Conservation (phyloP, 2,329 filamentous ascomycete genomes). For the Mycogone perniciosa region DNA sequence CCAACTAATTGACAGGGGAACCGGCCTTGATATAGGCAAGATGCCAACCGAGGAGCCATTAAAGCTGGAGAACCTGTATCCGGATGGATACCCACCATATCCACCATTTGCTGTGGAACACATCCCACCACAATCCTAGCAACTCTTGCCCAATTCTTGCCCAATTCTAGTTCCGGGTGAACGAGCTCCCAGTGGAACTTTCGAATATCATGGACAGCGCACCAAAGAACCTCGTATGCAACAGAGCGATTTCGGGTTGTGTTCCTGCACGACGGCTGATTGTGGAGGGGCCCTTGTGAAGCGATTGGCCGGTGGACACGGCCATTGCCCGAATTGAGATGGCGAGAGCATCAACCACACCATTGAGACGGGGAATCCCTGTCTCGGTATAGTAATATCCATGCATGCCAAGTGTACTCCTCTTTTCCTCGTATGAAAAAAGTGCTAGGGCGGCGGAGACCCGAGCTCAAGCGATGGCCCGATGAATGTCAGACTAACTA, state of each 20-base stretch:
- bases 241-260: not conserved
- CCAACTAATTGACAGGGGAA: not conserved
- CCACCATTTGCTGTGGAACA: too few species aligned
- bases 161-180: too few species aligned
- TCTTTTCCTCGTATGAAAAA: not conserved
- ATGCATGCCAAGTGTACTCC: not conserved
- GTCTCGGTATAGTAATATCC: not conserved
- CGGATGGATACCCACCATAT: too few species aligned
- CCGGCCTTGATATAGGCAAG: not conserved
- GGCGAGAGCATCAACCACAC: too few species aligned
- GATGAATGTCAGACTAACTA: not conserved
- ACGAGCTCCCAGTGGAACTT: not conserved
- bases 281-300: conserved; percentile 1
- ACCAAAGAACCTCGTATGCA: not conserved
- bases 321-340: conserved; percentile 9
- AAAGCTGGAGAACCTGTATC: too few species aligned
- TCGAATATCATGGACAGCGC: conserved; percentile 1
- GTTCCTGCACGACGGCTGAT: not conserved
- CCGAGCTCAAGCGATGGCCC: not conserved
- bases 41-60: too few species aligned
- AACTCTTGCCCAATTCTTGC: too few species aligned
- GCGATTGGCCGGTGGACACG: conserved; percentile 7
- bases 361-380: conserved; percentile 2
- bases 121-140: too few species aligned
- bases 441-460: not conserved